Base-by-base conservation (phyloP, 78 protist genomes). In the Diacronema lutheri region DNA sequence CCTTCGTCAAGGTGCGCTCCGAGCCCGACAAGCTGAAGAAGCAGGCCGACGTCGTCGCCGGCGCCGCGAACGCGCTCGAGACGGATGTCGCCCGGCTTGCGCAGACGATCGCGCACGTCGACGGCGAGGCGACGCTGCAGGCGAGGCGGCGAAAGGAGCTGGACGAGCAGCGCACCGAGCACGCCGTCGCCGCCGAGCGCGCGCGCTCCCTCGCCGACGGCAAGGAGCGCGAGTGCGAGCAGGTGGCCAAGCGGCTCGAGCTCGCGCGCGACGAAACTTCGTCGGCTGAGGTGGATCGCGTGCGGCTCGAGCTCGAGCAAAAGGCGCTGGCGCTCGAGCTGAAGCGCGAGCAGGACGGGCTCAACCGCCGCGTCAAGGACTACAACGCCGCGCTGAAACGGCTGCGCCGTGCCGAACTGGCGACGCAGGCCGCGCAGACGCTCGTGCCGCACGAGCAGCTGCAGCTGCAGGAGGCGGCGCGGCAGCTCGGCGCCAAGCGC, bases 1-100 rank as follows among this genome's bases (percentile, higher is more conserved):
- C 4, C 9, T 50, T 77, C 25, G 12, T 3, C 66, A 57, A 77
- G 69, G 40, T 57, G 41, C 46, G 44, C 14, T 2, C 50, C 64
- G 83, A 77, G 68, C 69, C 68, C 7, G 83, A 77, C 38, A 77
- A 77, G 68, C 35, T 77, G 31, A 50, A 57, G 44, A 74, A 74
- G 81, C 81, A 74, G 62, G 83, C 83, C 21, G 69, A 57, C 69
- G 35, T 23, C 38, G 83, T 35, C 14, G 16, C 38, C 23, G 26
- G 55, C 26, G 56, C 79, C 26, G 19, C 20, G 19, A 3, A 40
- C 35, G 14, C 29, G 25, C 33, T 40, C 77, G 41, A 35, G 56
- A 10, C 29, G 33, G 56, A 69, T 29, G 26, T 3, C 16, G 41
- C 23, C 73, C 4, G 14, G 46, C 21, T 33, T 40, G 16, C 29